Percentiles rank a stretch among this genome's conserved stretches.
Conservation (phyloP, 2,329 filamentous ascomycete species). For the Botrytis porri region DNA sequence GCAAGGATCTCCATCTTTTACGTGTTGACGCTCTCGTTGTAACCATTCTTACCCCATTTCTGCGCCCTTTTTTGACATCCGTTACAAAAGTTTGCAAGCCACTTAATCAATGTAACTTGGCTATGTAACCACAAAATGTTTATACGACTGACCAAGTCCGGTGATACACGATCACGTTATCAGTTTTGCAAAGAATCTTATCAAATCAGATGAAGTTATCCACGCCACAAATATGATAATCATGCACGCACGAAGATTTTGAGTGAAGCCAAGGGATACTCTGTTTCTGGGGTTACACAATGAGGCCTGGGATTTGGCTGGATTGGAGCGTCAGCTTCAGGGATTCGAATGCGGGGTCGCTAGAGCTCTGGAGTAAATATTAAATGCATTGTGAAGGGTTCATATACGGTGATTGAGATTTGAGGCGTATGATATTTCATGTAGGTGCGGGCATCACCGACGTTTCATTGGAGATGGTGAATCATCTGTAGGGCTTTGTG, state of each 20-base stretch:
- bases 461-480: neutral
- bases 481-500: slow-evolving; percentile 8
- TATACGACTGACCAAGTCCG: neutral
- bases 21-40: neutral
- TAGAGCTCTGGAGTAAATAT: neutral
- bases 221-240: neutral
- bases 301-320: neutral
- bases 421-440: neutral
- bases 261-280: neutral
- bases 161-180: slow-evolving; percentile 11
- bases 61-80: neutral
- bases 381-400: neutral
- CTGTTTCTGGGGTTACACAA: neutral
- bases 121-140: neutral
- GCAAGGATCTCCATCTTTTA: neutral
- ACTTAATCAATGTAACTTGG: slow-evolving; percentile 6
- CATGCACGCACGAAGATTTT: neutral
- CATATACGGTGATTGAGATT: slow-evolving; percentile 2
- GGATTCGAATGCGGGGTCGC: slow-evolving; percentile 19
- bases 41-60: neutral
- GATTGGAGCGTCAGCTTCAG: neutral
- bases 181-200: neutral
- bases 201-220: slow-evolving; percentile 6
- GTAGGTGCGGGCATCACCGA: slow-evolving; percentile 3
- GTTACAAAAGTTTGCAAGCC: slow-evolving; percentile 1